Percentiles rank a stretch among this genome's conserved stretches.
phyloP scores from a whole-genome alignment of 108 stramenopile genomes.

The Pseudonitzschia multiseries region DNA sequence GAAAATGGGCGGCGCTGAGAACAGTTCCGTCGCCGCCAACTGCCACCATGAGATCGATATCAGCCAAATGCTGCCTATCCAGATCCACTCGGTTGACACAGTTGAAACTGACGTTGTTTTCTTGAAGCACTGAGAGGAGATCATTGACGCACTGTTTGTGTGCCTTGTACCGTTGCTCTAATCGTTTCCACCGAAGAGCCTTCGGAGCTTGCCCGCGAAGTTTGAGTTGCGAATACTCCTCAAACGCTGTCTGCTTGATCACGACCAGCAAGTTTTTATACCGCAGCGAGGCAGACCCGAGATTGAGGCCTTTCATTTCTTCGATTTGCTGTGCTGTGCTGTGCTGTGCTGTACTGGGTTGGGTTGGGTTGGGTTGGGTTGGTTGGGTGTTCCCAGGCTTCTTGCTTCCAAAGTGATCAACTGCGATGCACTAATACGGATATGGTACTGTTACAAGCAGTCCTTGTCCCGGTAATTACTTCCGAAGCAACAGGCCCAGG shows the following conservation, averaged over 20 bases:
- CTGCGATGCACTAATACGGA: too few species aligned
- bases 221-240: slow-evolving; percentile 85
- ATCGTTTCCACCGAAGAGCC: slow-evolving; percentile 91
- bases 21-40: slow-evolving; percentile 97
- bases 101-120: slow-evolving; percentile 75
- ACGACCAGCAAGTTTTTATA: slow-evolving; percentile 85
- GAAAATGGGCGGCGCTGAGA: slow-evolving; percentile 82
- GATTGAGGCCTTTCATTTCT: slow-evolving; percentile 30
- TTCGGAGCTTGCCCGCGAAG: slow-evolving; percentile 94
- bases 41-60: slow-evolving; percentile 91
- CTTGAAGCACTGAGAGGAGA: slow-evolving; percentile 57
- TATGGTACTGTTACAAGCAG: too few species aligned
- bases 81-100: slow-evolving; percentile 94
- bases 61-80: slow-evolving; percentile 90
- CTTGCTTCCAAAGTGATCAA: too few species aligned
- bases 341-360: neutral
- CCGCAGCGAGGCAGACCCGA: slow-evolving; percentile 28
- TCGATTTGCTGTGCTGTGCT: neutral
- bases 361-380: too few species aligned
- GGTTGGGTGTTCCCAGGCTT: too few species aligned
- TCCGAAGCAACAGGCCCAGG: too few species aligned
- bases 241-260: slow-evolving; percentile 96
- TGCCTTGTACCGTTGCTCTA: slow-evolving; percentile 85
- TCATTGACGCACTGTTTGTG: slow-evolving; percentile 89
- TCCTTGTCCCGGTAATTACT: too few species aligned